Evolutionary conservation across 1,284 basidiomycete genomes (phyloP), one percentile per base, ranked within the genome.

Genomic region (Uromyces viciae-fabae): DNA sequence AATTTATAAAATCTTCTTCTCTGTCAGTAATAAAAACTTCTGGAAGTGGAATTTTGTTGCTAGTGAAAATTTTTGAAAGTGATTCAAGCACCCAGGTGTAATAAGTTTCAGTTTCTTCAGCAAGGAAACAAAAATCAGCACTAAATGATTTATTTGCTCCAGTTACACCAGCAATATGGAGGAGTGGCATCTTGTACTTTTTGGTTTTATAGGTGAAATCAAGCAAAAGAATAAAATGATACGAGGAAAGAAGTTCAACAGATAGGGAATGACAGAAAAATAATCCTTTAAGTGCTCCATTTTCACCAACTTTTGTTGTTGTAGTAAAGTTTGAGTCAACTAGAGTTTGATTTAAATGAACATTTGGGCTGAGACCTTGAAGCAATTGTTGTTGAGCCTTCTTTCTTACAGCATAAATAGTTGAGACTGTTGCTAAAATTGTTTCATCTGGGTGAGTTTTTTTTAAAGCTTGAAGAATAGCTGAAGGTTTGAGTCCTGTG

Each of bases 161-260:
- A 0, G 28, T 49, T 4, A 69, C 11, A 4, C 66, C 66, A 33
- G 66, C 1, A 4, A 69, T 49, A 17, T 69, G 66, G 25, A 69
- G 42, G 3, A 69, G 22, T 0, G 43, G 66, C 9, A 69, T 69
- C 8, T 42, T 25, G 66, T 49, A 49, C n/a, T 69, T 69, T 19
- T 69, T 46, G 1, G 66, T 69, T 31, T 69, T 69, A 31, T 69
- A 69, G 25, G 42, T 69, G 15, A 40, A 69, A 17, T 49, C 25
- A 19, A 69, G 38, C 2, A 68, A 42, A 19, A 68, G 64, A 25
- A 68, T n/a, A 25, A 42, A 36, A 19, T 42, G 64, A 25, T 25
- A 68, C 0, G 62, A 11, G 0, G 7, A 14, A n/a, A 64, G 33
- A n/a, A 40, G 62, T 2, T 64, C 25, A 1, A 38, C 14, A 5